Conservation (phyloP, 805 yeast genomes). For the Wickerhamiella hasegawae region DNA sequence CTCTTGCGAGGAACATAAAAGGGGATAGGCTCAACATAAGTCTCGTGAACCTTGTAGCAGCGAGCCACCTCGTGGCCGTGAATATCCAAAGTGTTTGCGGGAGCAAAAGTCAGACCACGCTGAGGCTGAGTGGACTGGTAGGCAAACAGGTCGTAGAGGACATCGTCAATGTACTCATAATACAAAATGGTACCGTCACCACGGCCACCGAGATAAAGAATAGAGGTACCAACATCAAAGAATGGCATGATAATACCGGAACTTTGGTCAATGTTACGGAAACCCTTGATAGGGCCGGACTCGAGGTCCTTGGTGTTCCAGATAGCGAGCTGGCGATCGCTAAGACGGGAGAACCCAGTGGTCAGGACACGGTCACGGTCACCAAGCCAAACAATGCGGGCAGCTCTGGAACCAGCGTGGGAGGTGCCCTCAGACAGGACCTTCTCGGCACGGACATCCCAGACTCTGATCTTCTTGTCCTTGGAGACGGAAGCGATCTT, state of each 20-base stretch:
- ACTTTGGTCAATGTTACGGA: conserved; percentile 70
- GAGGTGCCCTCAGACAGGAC: conserved; percentile 73
- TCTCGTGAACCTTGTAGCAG: conserved; percentile 73
- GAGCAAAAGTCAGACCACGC: conserved; percentile 86
- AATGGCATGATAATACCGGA: conserved; percentile 91
- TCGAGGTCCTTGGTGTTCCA: conserved; percentile 72
- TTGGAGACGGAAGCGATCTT: conserved; percentile 77
- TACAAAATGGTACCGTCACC: conserved; percentile 97
- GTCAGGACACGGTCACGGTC: conserved; percentile 71
- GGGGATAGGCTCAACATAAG: conserved; percentile 74
- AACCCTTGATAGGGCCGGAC: conserved; percentile 80
- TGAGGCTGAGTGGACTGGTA: conserved; percentile 83
- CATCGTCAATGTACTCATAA: conserved; percentile 76
- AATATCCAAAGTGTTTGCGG: conserved; percentile 64
- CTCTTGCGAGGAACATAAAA: conserved; percentile 89
- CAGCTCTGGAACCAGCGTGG: conserved; percentile 83
- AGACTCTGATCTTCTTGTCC: conserved; percentile 76
- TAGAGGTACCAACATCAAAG: conserved; percentile 64
- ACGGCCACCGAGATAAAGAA: conserved; percentile 85
- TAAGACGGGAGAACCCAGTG: conserved; percentile 82
- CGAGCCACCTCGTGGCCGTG: conserved; percentile 72
- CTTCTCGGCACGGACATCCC: conserved; percentile 73
- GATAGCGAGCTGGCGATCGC: conserved; percentile 88
- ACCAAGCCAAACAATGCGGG: conserved; percentile 85
- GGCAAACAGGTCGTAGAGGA: conserved; percentile 71